Base-by-base conservation (phyloP, 441 rosid genomes). In the Caryocar brasiliense region DNA sequence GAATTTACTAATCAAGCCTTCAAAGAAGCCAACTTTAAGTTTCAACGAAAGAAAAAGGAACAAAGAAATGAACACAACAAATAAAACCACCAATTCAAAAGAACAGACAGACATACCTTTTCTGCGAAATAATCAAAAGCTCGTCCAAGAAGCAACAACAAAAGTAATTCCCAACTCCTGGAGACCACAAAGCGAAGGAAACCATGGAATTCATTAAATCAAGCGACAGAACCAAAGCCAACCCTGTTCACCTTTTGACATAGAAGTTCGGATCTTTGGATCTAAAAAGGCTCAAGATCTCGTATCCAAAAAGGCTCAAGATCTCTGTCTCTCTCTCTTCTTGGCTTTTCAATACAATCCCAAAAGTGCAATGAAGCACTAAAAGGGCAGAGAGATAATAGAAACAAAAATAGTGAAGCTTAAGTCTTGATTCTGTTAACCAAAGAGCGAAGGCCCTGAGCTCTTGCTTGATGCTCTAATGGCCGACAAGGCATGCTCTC, bases 401-500 rank as follows among this genome's bases (percentile, higher is more conserved):
- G 51, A 47, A 34, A 40, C 33, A 42, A 47, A 20, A 27, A 35
- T 47, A 58, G 58, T 51, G 62, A 48, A 51, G 61, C 21, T 24
- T 32, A 30, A 44, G 29, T 19, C 38, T 20, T 64, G 57, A 47
- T 36, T 26, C 6, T 26, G 47, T 32, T 56, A 59, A 47, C 28
- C 5, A 35, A 48, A 62, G 36, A 32, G 54, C 14, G 45, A 41
- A 15, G 57, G 54, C 54, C 52, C 44, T 22, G 45, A 56, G 68
- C 62, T 56, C 61, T 51, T 27, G 29, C 59, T 13, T 69, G 80
- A 73, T 75, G 79, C 72, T 87, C 69, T 70, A 70, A 78, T 83
- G 93, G 88, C 88, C 84, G 85, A 84, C 88, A 77, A 79, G 85
- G 70, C 82, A 78, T 70, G 86, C 80, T 40, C 64, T 59, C 78